Evolutionary conservation across 805 yeast genomes (phyloP), one percentile per base, ranked within the genome.

Genomic region (Sugiyamaella mastotermitis): DNA sequence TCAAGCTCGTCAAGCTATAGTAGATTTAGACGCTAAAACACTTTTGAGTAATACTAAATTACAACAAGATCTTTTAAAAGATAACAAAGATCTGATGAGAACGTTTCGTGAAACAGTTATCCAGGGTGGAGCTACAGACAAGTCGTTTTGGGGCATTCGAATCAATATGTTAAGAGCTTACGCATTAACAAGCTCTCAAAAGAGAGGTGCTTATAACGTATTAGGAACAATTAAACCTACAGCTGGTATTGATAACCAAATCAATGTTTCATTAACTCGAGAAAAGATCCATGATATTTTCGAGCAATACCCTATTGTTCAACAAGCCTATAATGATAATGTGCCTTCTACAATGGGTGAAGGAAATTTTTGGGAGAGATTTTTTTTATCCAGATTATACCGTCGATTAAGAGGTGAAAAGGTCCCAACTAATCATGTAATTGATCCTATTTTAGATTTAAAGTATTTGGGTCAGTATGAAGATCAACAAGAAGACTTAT

Each of bases 341-440:
- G 98, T 92, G 3, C 98, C 97, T 1, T 4, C 31, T 17, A 79
- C 80, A 45, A 69, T 92, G 37, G 72, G 76, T 33, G 97, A 92
- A 57, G 88, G 90, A 29, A 95, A 83, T 54, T 92, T 92, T 52
- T 92, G 98, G 98, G 85, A 95, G 8, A 67, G 97, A 45, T 92
- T 92, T 53, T 92, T 92, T 68, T 80, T 85, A 52, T 87, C 97
- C 0, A 82, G 86, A 51, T 64, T 92, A 43, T 92, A 88, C 54
- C 70, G 96, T 48, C 76, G 87, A 51, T 65, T 92, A 23, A 72
- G 95, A 56, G 98, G 98, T 42, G 97, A 92, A 55, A 79, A 78
- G 47, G 73, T 86, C 37, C 76, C 79, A 52, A 61, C 73, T 2
- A 80, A 76, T 54, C 85, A 84, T 46, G 71, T 94, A 46, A 87